Percentiles rank a stretch among this genome's conserved stretches.
Evolutionary conservation across 768 basidiomycete genomes (phyloP).

Genomic region (Hydnomerulius pinastri): DNA sequence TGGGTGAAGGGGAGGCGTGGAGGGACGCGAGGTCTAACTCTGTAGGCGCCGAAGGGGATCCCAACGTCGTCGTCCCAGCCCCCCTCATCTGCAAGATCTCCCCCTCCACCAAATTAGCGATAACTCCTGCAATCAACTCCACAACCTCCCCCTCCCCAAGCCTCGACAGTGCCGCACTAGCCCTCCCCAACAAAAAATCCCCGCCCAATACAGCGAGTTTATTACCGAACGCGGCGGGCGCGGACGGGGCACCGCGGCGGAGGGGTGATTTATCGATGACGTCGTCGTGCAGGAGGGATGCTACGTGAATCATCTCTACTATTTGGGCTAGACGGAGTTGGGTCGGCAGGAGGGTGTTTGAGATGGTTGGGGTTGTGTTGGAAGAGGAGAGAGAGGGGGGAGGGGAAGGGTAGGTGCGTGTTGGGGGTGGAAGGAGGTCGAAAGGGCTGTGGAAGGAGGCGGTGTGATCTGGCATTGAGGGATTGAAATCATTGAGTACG

Average conservation of each 20-base stretch:
- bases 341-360: constrained; percentile 65
- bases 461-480: constrained; percentile 78
- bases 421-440: constrained; percentile 41
- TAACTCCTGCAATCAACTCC: constrained; percentile 88
- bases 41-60: no score
- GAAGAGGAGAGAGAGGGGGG: constrained; percentile 26
- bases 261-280: constrained; percentile 77
- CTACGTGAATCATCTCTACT: constrained; percentile 97
- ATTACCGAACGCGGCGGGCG: constrained; percentile 82
- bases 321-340: constrained; percentile 94
- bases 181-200: constrained; percentile 92
- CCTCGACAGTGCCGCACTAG: constrained; percentile 82
- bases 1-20: neutral
- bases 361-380: constrained; percentile 36
- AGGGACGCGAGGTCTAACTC: no score
- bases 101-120: constrained; percentile 96
- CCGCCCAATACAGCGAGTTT: constrained; percentile 93
- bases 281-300: constrained; percentile 90
- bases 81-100: constrained; percentile 78
- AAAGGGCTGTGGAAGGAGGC: constrained; percentile 66
- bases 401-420: constrained; percentile 25
- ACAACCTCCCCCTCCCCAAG: constrained; percentile 89
- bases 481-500: constrained; percentile 91
- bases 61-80: constrained; percentile 2
- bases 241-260: constrained; percentile 67